Conservation (phyloP, 2,329 filamentous ascomycete genomes). For the Pseudocercospora crystallina region DNA sequence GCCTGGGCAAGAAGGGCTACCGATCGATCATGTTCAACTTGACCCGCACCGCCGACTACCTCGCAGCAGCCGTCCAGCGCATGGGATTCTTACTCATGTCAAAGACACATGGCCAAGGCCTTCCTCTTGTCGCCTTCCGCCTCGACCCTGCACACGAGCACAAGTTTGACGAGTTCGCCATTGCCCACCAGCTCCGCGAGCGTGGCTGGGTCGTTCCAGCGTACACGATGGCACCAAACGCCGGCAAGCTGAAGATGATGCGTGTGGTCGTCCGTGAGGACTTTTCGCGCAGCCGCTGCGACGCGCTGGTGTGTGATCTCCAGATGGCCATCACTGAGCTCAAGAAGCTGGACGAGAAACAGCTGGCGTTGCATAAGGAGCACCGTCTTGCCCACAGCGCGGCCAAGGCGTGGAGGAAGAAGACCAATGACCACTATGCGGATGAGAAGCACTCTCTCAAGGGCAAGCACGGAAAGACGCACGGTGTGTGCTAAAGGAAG, state of each 20-base stretch:
- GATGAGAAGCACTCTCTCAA: constrained; percentile 84
- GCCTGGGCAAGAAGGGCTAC: constrained; percentile 90
- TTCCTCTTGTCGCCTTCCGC: constrained; percentile 89
- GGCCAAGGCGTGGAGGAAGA: constrained; percentile 30
- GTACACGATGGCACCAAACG: constrained; percentile 94
- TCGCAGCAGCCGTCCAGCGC: constrained; percentile 68
- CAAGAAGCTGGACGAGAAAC: constrained; percentile 70
- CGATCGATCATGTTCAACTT: constrained; percentile 91
- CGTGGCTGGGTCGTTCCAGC: constrained; percentile 92
- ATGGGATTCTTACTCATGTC: constrained; percentile 89
- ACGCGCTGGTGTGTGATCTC: constrained; percentile 74
- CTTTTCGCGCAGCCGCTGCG: constrained; percentile 79
- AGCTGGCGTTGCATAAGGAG: constrained; percentile 67
- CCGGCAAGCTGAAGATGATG: constrained; percentile 81
- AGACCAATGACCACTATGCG: constrained; percentile 52
- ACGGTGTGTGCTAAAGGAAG: constrained; percentile 69
- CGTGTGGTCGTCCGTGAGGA: constrained; percentile 91
- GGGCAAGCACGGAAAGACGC: constrained; percentile 87
- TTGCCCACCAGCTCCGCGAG: constrained; percentile 79
- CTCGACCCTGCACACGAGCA: constrained; percentile 59
- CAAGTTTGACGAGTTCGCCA: constrained; percentile 55
- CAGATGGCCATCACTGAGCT: constrained; percentile 72
- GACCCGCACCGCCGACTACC: constrained; percentile 84
- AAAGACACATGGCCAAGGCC: constrained; percentile 70
- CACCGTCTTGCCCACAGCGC: constrained; percentile 27